Evolutionary conservation across 176 grass and related monocot genomes (phyloP), one percentile per base, ranked within the genome.

Genomic region (Ensete ventricosum): DNA sequence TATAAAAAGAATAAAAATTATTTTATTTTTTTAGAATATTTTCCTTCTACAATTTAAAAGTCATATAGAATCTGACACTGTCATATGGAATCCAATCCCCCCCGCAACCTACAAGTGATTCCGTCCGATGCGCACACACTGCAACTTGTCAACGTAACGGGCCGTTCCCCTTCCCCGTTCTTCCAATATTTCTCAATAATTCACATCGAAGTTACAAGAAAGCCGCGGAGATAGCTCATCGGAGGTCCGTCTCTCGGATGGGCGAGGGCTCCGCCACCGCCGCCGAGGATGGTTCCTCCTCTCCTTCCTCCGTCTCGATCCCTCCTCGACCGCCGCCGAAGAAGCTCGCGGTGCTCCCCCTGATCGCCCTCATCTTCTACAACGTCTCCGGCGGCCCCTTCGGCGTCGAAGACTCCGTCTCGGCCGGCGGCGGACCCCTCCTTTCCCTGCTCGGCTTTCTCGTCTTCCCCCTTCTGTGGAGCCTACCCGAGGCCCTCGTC

Each of bases 331-430:
- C 49, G 8, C 43, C 55, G 53, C 49, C 67, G 50, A 85, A 81
- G 21, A 85, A 79, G 3, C 87, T 96, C 12, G 81, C 87, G 52
- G 76, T 98, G 52, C 88, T 98, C 67, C 90, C 94, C 11, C 82
- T 98, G 0, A 54, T 98, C 22, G 94, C 94, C 14, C 94, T 98
- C 74, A 98, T 98, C 80, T 98, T 98, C 86, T 98, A 93, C 88
- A 88, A 98, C 64, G 90, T 98, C 27, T 98, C 88, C 12, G 94
- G 94, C 16, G 94, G 94, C 0, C 94, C 94, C 17, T 98, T 93
- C 82, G 94, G 94, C 43, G 87, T 98, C 53, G 90, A 98, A 79
- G 94, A 98, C 73, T 98, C 94, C 11, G 90, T 98, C 50, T 79
- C 87, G 11, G 59, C 88, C 9, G 90, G 95, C 19, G 95, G 90